Conservation (phyloP, 1,284 basidiomycete species). For the Heterobasidion parviporum region DNA sequence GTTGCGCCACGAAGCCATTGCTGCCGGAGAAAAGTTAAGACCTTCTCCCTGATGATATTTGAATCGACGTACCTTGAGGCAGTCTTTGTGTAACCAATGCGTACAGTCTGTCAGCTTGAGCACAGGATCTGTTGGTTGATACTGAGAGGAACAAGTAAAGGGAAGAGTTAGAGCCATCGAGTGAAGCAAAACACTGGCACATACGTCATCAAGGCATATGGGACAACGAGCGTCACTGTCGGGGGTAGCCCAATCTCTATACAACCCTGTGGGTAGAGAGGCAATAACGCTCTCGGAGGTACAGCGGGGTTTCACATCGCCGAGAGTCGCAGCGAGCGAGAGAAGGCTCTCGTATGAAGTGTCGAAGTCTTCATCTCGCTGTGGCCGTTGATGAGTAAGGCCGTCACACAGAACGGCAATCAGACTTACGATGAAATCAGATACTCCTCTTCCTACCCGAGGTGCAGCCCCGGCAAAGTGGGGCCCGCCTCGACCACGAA, state of each 20-base stretch:
- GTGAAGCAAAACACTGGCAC: constrained; percentile 19
- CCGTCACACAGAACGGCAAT: not conserved
- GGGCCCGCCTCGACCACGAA: not conserved
- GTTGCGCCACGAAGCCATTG: constrained; percentile 61
- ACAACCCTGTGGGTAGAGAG: constrained; percentile 48
- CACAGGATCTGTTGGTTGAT: constrained; percentile 45
- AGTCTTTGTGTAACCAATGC: constrained; percentile 71
- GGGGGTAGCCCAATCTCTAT: constrained; percentile 52
- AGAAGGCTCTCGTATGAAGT: constrained; percentile 61
- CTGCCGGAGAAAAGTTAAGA: constrained; percentile 21
- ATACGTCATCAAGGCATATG: constrained; percentile 72
- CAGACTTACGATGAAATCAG: constrained; percentile 54
- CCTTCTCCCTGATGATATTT: not conserved
- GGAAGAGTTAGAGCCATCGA: constrained; percentile 4
- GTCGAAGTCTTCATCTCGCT: constrained; percentile 70
- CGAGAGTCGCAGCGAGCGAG: constrained; percentile 46
- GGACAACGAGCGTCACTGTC: constrained; percentile 67
- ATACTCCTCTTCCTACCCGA: constrained; percentile 25
- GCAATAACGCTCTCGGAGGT: constrained; percentile 54
- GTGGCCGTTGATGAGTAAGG: constrained; percentile 3
- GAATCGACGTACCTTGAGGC: constrained; percentile 51
- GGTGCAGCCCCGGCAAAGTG: not conserved
- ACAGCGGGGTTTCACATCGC: constrained; percentile 54
- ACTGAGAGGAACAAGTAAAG: constrained; percentile 32
- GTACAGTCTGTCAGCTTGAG: constrained; percentile 58